Evolutionary conservation across 441 rosid species (phyloP).

Genomic region (Mallotus repandus): DNA sequence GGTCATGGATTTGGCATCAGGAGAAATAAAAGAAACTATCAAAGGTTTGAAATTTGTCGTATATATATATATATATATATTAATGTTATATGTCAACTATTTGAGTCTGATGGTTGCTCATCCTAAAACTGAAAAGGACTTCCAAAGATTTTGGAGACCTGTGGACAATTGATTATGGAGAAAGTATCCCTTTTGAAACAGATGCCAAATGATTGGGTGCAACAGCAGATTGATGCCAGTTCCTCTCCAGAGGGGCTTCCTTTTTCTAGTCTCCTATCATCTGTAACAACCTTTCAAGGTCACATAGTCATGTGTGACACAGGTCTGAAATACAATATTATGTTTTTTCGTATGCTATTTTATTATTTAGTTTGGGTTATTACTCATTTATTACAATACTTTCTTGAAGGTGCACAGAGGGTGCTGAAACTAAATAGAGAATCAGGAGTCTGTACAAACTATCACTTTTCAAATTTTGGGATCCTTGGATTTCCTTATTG

Average conservation of each 20-base stretch:
- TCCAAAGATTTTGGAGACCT: conserved; percentile 51
- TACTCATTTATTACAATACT: conserved; percentile 22
- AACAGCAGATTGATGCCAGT: conserved; percentile 43
- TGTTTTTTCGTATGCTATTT: conserved; percentile 17
- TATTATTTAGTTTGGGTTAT: conserved; percentile 19
- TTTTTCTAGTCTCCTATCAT: conserved; percentile 54
- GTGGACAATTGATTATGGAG: conserved; percentile 50
- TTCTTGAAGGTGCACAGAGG: conserved; percentile 69
- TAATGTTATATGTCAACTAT: not conserved
- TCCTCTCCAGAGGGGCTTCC: conserved; percentile 36
- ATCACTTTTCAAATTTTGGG: conserved; percentile 70
- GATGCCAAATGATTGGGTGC: conserved; percentile 55
- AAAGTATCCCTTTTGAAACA: conserved; percentile 62
- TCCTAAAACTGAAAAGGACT: conserved; percentile 46
- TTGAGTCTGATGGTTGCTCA: conserved; percentile 28
- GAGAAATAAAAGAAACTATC: conserved; percentile 63
- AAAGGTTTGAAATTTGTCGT: conserved; percentile 51
- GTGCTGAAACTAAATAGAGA: conserved; percentile 58
- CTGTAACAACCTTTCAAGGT: conserved; percentile 50
- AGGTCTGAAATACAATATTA: conserved; percentile 39
- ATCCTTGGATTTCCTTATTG: conserved; percentile 91
- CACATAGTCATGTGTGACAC: conserved; percentile 57
- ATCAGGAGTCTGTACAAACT: conserved; percentile 56
- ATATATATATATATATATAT: not conserved
- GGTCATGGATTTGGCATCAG: conserved; percentile 63